Evolutionary conservation across 140 eudicot genomes (phyloP).

Genomic region (Anethum foeniculum): DNA sequence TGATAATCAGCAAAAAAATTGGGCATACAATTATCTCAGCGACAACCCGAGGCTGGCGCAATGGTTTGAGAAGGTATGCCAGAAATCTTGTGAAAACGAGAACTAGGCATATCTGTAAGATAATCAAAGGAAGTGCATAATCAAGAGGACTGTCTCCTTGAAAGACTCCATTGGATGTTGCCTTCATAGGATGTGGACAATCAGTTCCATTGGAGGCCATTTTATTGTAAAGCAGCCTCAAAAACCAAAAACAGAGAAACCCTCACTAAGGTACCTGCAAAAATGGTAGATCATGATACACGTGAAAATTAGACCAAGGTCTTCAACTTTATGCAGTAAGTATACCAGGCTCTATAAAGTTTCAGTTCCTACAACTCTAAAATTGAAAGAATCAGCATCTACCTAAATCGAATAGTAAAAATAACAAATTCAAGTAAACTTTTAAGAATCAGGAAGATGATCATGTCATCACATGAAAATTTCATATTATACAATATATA

Average conservation of each 20-base stretch:
- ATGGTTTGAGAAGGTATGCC: slow-evolving; percentile 47
- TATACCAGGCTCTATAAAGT: background rate
- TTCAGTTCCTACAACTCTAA: background rate
- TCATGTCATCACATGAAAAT: background rate
- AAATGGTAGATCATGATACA: background rate
- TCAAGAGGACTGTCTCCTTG: slow-evolving; percentile 64
- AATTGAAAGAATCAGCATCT: background rate
- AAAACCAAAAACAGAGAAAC: background rate
- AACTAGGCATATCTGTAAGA: slow-evolving; percentile 52
- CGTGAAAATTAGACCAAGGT: background rate
- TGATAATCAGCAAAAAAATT: background rate
- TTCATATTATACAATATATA: background rate
- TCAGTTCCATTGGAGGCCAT: slow-evolving; percentile 21
- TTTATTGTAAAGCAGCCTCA: background rate
- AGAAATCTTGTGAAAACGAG: slow-evolving; percentile 53
- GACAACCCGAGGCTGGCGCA: slow-evolving; percentile 67
- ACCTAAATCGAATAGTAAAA: background rate
- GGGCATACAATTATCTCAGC: slow-evolving; percentile 58
- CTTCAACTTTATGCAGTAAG: background rate
- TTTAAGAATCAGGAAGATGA: background rate
- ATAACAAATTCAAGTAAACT: background rate
- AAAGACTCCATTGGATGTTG: slow-evolving; percentile 63
- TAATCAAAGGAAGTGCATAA: slow-evolving; percentile 56
- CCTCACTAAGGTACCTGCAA: background rate
- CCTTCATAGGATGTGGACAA: slow-evolving; percentile 50